phyloP scores from a whole-genome alignment of 352 stramenopile species.

The Phytophthora hibernalis region DNA sequence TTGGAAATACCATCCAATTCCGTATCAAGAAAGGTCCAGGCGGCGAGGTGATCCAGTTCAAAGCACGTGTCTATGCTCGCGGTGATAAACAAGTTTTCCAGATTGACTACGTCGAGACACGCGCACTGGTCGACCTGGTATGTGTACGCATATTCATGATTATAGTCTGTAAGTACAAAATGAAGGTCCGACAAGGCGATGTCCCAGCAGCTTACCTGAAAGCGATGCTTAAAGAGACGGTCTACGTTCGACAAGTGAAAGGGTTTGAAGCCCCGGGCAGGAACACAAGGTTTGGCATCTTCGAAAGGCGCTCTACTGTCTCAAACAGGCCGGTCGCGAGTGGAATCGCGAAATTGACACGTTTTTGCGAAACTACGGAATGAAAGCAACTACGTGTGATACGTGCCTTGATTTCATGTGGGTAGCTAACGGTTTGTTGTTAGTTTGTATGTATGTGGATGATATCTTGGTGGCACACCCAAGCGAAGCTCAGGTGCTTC shows the following conservation, averaged over 20 bases:
- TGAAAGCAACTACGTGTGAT: not conserved
- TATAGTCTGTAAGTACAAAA: too few species aligned
- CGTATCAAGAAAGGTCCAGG: conserved; percentile 5
- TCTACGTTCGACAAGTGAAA: conserved; percentile 3
- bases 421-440: not conserved
- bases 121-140: not conserved
- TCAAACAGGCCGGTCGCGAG: conserved; percentile 6
- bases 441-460: conserved; percentile 14
- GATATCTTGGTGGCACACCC: conserved; percentile 6
- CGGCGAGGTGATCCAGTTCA: conserved; percentile 8
- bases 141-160: not conserved
- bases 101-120: conserved; percentile 6
- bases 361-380: conserved; percentile 5
- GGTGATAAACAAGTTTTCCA: conserved; percentile 5
- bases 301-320: conserved; percentile 5
- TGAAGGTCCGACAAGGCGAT: conserved; percentile 1
- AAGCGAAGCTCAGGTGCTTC: not conserved
- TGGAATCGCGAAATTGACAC: conserved; percentile 10
- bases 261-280: conserved; percentile 6
- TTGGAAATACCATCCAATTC: conserved; percentile 8
- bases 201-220: conserved; percentile 9
- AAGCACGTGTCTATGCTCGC: conserved; percentile 5
- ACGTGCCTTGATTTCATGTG: conserved; percentile 1
- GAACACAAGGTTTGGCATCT: conserved; percentile 3
- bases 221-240: not conserved